These are phyloP conservation scores for Phytopythium kandeliae DNA, from an alignment of 352 stramenopile species.

Conservation along the genomic window DNA sequence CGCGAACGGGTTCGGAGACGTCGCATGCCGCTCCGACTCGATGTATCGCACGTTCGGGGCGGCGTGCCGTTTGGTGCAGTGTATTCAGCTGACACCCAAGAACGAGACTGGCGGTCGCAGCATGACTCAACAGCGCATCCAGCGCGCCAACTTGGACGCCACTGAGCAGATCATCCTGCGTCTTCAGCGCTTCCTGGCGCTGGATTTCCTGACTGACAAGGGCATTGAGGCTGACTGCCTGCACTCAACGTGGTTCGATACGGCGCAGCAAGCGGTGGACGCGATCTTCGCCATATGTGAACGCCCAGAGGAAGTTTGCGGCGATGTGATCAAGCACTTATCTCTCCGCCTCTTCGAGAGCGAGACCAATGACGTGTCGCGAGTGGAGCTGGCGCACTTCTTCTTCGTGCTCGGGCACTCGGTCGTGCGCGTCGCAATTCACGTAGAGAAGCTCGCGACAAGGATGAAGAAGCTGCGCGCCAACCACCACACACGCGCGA, in stretches of 20 bases:
- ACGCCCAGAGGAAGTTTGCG: constrained; percentile 78
- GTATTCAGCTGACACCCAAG: constrained; percentile 51
- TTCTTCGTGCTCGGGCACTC: constrained; percentile 95
- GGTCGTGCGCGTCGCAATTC: constrained; percentile 92
- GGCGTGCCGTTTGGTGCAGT: constrained; percentile 58
- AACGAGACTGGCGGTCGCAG: constrained; percentile 21
- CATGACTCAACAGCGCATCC: constrained; percentile 38
- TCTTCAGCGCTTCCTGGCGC: constrained; percentile 79
- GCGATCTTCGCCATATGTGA: constrained; percentile 90
- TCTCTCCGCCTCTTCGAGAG: constrained; percentile 58
- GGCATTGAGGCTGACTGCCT: constrained; percentile 34
- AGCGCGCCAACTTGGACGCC: constrained; percentile 79
- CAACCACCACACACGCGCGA: constrained; percentile 53
- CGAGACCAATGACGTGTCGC: constrained; percentile 57
- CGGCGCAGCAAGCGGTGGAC: constrained; percentile 89
- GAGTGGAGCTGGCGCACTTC: constrained; percentile 87
- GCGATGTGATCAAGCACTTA: constrained; percentile 66
- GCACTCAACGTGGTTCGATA: constrained; percentile 89
- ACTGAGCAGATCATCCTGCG: constrained; percentile 88
- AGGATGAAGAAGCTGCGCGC: constrained; percentile 81
- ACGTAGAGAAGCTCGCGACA: constrained; percentile 89
- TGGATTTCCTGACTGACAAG: constrained; percentile 79
- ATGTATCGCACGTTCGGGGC: constrained; percentile 50
- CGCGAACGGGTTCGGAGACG: constrained; percentile 46
- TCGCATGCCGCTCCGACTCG: constrained; percentile 40